phyloP scores from a whole-genome alignment of 495 filamentous ascomycete species.

The Emericellopsis terricola region DNA sequence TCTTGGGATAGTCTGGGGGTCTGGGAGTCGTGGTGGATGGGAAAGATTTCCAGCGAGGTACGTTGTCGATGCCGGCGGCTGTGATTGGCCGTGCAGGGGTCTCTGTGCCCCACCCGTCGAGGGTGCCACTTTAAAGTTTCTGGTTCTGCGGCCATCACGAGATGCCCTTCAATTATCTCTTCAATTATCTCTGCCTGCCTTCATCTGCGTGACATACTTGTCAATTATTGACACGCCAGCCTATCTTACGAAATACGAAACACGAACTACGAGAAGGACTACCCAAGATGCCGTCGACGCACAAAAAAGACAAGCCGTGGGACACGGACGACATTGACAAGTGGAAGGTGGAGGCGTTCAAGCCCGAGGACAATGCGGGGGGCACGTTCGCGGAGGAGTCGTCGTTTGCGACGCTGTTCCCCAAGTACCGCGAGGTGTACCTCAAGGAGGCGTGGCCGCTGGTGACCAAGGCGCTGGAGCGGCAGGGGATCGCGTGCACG shows the following conservation, averaged over 20 bases:
- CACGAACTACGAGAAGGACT: neutral
- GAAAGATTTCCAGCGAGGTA: neutral
- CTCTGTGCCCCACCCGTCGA: too few relatives aligned
- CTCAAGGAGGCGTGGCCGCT: constrained; percentile 81
- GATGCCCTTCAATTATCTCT: too few relatives aligned
- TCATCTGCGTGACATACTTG: too few relatives aligned
- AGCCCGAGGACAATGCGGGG: constrained; percentile 60
- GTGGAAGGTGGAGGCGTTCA: constrained; percentile 88
- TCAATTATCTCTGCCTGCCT: too few relatives aligned
- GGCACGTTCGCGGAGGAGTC: constrained; percentile 86
- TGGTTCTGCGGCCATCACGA: too few relatives aligned
- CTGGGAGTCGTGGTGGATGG: neutral
- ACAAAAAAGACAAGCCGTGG: constrained; percentile 93
- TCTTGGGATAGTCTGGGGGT: neutral
- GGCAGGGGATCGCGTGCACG: constrained; percentile 65
- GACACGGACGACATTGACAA: constrained; percentile 96
- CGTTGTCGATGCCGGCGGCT: too few relatives aligned
- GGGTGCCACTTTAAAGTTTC: too few relatives aligned
- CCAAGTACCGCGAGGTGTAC: constrained; percentile 94
- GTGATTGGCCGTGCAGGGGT: too few relatives aligned
- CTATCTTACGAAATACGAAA: too few relatives aligned
- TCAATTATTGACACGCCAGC: too few relatives aligned
- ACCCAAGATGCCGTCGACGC: constrained; percentile 67
- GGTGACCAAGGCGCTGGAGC: constrained; percentile 62
- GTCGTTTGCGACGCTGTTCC: constrained; percentile 76